Conservation (phyloP, 345 rosid genomes). For the Eutrema heterophyllum region DNA sequence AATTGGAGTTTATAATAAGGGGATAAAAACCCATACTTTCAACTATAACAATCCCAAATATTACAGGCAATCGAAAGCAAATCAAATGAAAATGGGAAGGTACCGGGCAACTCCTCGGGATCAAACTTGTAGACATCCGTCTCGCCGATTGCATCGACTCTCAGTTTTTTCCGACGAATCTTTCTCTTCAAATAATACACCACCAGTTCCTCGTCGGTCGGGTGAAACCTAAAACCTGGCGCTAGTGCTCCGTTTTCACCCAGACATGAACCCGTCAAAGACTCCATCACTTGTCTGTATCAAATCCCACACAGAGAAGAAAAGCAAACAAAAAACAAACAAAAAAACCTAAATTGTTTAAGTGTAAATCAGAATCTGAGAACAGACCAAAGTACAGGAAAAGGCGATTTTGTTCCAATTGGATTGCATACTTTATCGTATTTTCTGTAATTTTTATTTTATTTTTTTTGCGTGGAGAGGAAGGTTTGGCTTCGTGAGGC, state of each 20-base stretch:
- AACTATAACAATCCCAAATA: neutral
- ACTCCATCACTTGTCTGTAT: slow-evolving; percentile 11
- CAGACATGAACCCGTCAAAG: neutral
- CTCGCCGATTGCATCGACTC: slow-evolving; percentile 58
- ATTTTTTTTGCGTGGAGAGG: slow-evolving; percentile 20
- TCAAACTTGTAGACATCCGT: slow-evolving; percentile 88
- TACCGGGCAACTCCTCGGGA: slow-evolving; percentile 93
- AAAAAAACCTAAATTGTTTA: neutral
- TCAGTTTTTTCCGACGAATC: slow-evolving; percentile 53
- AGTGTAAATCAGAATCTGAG: neutral
- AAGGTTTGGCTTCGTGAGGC: slow-evolving; percentile 3
- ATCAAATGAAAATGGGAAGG: neutral
- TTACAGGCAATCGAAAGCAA: neutral
- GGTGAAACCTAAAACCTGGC: slow-evolving; percentile 93
- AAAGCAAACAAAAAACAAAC: neutral
- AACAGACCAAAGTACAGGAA: neutral
- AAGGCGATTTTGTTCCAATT: neutral
- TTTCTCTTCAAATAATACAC: slow-evolving; percentile 75
- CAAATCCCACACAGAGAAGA: neutral
- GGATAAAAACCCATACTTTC: neutral
- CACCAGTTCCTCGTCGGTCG: slow-evolving; percentile 89
- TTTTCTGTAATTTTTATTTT: neutral
- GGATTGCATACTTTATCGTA: neutral
- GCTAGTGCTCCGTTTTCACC: slow-evolving; percentile 49
- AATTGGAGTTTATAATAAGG: neutral